Percentiles rank a stretch among this genome's conserved stretches.
Evolutionary conservation across 257 asterid genomes (phyloP).

Genomic region (Dorcoceras hygrometricum): DNA sequence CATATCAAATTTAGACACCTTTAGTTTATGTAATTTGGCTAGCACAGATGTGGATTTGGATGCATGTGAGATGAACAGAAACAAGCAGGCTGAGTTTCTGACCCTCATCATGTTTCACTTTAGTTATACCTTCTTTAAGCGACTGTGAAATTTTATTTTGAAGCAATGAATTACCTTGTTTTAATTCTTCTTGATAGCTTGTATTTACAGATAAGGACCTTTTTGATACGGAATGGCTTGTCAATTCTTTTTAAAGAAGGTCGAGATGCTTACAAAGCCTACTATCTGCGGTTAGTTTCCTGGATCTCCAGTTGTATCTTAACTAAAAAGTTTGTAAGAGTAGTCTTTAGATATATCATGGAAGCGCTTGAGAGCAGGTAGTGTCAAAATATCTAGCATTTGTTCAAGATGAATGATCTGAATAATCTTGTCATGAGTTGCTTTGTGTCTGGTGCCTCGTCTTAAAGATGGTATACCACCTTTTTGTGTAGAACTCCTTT

Average conservation of each 20-base stretch:
- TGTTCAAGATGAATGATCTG: slow-evolving; percentile 16
- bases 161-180: slow-evolving; percentile 7
- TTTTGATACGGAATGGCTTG: slow-evolving; percentile 90
- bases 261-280: slow-evolving; percentile 83
- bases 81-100: neutral
- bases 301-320: neutral
- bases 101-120: neutral
- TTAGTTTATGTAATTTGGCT: neutral
- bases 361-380: neutral
- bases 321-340: neutral
- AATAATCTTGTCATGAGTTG: slow-evolving; percentile 16
- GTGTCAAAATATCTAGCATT: neutral
- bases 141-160: slow-evolving; percentile 8
- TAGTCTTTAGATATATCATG: slow-evolving; percentile 1
- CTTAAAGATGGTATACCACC: neutral
- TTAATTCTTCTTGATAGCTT: slow-evolving; percentile 20
- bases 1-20: neutral
- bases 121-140: neutral
- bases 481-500: neutral
- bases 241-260: slow-evolving; percentile 87
- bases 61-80: slow-evolving; percentile 1
- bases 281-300: slow-evolving; percentile 69
- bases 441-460: slow-evolving; percentile 12
- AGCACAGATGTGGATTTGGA: neutral
- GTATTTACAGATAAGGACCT: slow-evolving; percentile 72